Conservation (phyloP, 495 filamentous ascomycete genomes). For the Physcia stellaris region DNA sequence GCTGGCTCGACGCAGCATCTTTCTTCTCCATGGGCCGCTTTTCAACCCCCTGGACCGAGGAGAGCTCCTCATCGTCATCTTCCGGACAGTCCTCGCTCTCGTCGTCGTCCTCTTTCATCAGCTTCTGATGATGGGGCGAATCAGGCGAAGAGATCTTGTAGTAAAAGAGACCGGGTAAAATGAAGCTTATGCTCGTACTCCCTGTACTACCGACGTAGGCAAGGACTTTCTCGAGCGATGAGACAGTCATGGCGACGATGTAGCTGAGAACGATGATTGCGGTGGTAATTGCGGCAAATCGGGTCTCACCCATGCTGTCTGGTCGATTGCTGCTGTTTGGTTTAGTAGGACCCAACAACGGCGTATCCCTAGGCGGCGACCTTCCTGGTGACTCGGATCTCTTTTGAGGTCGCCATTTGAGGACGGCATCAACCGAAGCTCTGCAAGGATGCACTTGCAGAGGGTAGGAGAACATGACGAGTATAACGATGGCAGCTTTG, state of each 20-base stretch:
- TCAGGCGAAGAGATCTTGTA: constrained; percentile 92
- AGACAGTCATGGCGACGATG: constrained; percentile 77
- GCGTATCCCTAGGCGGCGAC: constrained; percentile 31
- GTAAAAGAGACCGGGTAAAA: constrained; percentile 90
- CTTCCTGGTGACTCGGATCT: constrained; percentile 27
- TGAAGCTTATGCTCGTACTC: constrained; percentile 89
- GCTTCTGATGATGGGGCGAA: constrained; percentile 63
- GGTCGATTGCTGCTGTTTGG: constrained; percentile 22
- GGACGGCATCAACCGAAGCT: constrained; percentile 79
- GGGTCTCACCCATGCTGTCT: constrained; percentile 64
- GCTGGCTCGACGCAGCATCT: constrained; percentile 55
- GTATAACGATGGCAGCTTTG: constrained; percentile 85
- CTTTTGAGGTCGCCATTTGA: constrained; percentile 73
- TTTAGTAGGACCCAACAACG: constrained; percentile 20
- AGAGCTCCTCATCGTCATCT: constrained; percentile 22
- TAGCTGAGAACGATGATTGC: constrained; percentile 73
- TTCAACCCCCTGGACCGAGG: constrained; percentile 23
- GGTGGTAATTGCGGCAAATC: constrained; percentile 83
- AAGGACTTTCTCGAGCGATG: constrained; percentile 74
- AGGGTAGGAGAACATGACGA: constrained; percentile 95
- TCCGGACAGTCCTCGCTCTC: constrained; percentile 32
- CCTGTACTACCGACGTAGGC: constrained; percentile 94
- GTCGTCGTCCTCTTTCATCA: constrained; percentile 79
- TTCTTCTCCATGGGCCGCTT: constrained; percentile 39
- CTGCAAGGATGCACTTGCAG: constrained; percentile 91